A percentile compares a stretch with the other conserved stretches of the same genome.
Evolutionary conservation across 148 eudicot genomes (phyloP).

Genomic region (Rhododendron williamsianum): DNA sequence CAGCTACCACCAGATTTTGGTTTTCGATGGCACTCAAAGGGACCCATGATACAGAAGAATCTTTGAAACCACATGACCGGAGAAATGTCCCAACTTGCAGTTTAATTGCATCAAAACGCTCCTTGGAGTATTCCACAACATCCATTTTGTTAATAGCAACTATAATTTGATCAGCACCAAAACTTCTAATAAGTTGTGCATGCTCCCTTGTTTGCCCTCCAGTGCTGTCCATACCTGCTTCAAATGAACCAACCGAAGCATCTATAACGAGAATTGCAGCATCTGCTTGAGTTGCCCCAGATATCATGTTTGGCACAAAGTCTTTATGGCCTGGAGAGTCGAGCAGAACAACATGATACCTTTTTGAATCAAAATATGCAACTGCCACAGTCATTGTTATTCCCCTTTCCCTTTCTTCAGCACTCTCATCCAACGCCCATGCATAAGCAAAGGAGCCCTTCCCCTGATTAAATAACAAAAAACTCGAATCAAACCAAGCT

Average conservation of each 20-base stretch:
- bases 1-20: conserved; percentile 68
- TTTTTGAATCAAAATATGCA: conserved; percentile 85
- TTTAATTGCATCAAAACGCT: conserved; percentile 72
- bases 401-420: conserved; percentile 97
- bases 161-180: conserved; percentile 89
- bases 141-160: conserved; percentile 95
- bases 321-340: conserved; percentile 98
- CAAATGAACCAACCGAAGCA: conserved; percentile 88
- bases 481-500: conserved; percentile 9
- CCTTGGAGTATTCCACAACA: conserved; percentile 71
- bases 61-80: conserved; percentile 80
- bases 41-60: conserved; percentile 68
- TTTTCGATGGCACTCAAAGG: conserved; percentile 94
- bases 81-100: conserved; percentile 83
- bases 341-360: conserved; percentile 77
- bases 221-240: conserved; percentile 70
- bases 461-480: conserved; percentile 46
- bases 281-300: conserved; percentile 99
- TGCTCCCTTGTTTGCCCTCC: conserved; percentile 97
- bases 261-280: conserved; percentile 91
- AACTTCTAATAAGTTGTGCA: conserved; percentile 90
- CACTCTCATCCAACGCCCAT: conserved; percentile 96
- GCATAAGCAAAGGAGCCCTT: conserved; percentile 98
- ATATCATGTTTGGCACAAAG: conserved; percentile 98
- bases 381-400: conserved; percentile 98